These are phyloP conservation scores for Ilex aquifolium DNA, from an alignment of 257 asterid species.

Conservation along the genomic window DNA sequence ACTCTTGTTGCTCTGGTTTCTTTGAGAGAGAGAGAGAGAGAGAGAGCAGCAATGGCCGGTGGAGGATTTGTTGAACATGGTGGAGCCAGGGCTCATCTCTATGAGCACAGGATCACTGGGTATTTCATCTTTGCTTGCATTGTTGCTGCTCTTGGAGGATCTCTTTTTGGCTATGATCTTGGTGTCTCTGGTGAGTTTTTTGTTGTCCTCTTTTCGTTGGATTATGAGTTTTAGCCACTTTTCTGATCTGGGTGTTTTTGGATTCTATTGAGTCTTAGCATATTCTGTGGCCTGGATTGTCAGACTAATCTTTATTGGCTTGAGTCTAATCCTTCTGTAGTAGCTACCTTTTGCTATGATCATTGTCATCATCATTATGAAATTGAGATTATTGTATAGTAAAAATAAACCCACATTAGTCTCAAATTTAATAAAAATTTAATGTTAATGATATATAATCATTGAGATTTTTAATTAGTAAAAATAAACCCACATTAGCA, in stretches of 20 bases:
- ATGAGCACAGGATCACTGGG: conserved; percentile 59
- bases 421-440: no score
- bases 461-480: no score
- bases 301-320: no score
- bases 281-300: background rate
- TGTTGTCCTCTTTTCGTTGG: background rate
- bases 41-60: conserved; percentile 48
- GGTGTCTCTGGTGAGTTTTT: conserved; percentile 72
- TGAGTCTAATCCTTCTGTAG: no score
- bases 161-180: conserved; percentile 84
- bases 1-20: no score
- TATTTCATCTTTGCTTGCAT: conserved; percentile 72
- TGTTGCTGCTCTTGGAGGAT: conserved; percentile 82
- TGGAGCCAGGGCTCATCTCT: conserved; percentile 62
- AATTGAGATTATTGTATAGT: no score
- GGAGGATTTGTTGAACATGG: conserved; percentile 39
- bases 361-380: no score
- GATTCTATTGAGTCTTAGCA: background rate
- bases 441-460: no score
- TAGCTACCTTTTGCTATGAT: no score
- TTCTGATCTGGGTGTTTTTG: background rate
- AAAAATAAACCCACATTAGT: no score
- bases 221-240: background rate
- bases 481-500: no score
- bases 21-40: no score